phyloP scores from a whole-genome alignment of 106 monocot genomes.

The Acanthochlamys bracteata region DNA sequence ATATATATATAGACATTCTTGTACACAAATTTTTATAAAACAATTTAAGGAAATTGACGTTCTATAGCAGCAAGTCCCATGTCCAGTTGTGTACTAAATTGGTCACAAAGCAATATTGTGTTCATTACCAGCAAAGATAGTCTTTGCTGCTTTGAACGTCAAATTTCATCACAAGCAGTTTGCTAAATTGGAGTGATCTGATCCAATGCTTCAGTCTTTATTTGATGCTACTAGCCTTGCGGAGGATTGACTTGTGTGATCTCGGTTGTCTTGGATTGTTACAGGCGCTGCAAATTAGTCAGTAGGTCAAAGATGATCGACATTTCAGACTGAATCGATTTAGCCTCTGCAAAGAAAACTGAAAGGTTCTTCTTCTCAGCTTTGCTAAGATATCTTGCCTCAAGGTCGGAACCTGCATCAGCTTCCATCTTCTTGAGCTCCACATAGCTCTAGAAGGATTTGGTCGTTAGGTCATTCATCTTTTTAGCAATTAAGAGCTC shows the following conservation, averaged over 20 bases:
- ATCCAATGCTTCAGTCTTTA: conserved; percentile 14
- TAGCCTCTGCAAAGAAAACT: conserved; percentile 30
- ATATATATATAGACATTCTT: too few relatives aligned
- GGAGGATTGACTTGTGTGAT: conserved; percentile 18
- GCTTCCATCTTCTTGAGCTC: conserved; percentile 34
- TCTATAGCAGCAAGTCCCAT: too few relatives aligned
- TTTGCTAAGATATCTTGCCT: conserved; percentile 9
- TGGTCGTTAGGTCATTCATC: conserved; percentile 2
- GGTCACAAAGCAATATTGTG: too few relatives aligned
- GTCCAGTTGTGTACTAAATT: too few relatives aligned
- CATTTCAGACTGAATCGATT: conserved; percentile 27
- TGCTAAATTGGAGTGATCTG: conserved; percentile 19
- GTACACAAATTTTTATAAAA: too few relatives aligned
- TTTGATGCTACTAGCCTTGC: conserved; percentile 31
- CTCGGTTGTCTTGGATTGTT: conserved; percentile 18
- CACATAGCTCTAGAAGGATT: conserved; percentile 3
- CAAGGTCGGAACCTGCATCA: conserved; percentile 15
- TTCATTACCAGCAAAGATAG: too few relatives aligned
- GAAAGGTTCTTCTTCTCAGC: conserved; percentile 41
- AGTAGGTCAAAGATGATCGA: conserved; percentile 22
- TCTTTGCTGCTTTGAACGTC: conserved; percentile 18
- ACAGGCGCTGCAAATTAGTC: conserved; percentile 16
- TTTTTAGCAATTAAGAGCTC: not conserved
- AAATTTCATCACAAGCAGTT: conserved; percentile 17
- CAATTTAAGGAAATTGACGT: too few relatives aligned